phyloP scores from a whole-genome alignment of 1,139 yeast species.

The Suzukiozyma palmioleophila region DNA sequence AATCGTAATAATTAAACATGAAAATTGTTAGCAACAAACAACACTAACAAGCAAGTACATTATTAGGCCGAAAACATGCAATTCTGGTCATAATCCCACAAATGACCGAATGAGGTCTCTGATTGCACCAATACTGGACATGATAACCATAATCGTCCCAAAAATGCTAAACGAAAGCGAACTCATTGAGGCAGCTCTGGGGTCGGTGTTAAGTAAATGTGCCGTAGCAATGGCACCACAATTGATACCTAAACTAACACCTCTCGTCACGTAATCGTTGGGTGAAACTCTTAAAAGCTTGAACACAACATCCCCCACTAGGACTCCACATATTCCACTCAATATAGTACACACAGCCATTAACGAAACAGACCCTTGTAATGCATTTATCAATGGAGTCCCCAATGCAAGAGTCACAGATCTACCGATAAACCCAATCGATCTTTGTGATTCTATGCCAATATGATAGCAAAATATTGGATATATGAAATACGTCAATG shows the following conservation, averaged over 20 bases:
- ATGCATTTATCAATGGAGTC: conserved; percentile 60
- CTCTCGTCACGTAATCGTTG: conserved; percentile 70
- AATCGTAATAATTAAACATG: too few relatives aligned
- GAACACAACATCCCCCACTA: conserved; percentile 53
- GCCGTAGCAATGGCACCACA: conserved; percentile 86
- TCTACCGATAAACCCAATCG: conserved; percentile 75
- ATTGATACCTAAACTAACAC: conserved; percentile 70
- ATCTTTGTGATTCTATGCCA: conserved; percentile 55
- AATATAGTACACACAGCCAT: conserved; percentile 79
- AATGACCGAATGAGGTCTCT: conserved; percentile 23
- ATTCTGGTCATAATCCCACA: conserved; percentile 21
- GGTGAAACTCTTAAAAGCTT: conserved; percentile 47
- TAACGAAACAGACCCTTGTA: conserved; percentile 65
- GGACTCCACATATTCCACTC: conserved; percentile 73
- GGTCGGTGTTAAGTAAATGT: conserved; percentile 61
- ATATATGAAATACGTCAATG: conserved; percentile 59
- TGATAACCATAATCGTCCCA: conserved; percentile 68
- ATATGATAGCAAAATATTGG: conserved; percentile 64
- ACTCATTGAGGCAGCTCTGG: conserved; percentile 78
- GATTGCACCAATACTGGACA: conserved; percentile 53
- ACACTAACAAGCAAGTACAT: too few relatives aligned
- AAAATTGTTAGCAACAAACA: too few relatives aligned
- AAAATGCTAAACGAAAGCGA: conserved; percentile 66
- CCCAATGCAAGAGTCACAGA: conserved; percentile 82
- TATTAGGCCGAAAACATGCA: too few relatives aligned